Evolutionary conservation across 2,329 filamentous ascomycete species (phyloP).

Genomic region (Bimuria novae-zelandiae): DNA sequence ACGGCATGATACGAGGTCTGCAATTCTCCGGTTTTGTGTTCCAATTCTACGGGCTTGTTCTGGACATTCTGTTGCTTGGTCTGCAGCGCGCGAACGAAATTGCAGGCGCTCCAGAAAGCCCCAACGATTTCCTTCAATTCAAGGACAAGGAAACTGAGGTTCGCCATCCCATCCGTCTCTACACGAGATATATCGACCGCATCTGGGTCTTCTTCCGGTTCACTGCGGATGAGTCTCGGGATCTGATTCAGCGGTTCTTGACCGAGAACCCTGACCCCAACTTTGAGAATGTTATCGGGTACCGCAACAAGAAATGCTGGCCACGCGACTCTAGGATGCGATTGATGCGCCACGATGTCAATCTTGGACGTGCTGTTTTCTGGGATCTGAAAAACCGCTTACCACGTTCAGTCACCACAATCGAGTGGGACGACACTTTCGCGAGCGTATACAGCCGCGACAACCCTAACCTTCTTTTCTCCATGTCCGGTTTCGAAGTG

Average conservation of each 20-base stretch:
- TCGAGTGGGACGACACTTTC: constrained; percentile 99
- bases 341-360: constrained; percentile 97
- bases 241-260: constrained; percentile 95
- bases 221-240: constrained; percentile 88
- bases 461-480: constrained; percentile 95
- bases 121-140: constrained; percentile 98
- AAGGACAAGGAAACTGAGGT: constrained; percentile 90
- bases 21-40: constrained; percentile 99
- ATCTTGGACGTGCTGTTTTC: constrained; percentile 94
- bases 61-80: constrained; percentile 89
- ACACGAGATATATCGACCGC: constrained; percentile 96
- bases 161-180: constrained; percentile 93
- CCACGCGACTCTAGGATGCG: constrained; percentile 97
- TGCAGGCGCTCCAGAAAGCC: constrained; percentile 87
- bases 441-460: constrained; percentile 97
- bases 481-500: constrained; percentile 98
- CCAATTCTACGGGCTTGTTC: constrained; percentile 95
- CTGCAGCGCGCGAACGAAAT: constrained; percentile 97
- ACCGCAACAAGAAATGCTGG: constrained; percentile 99
- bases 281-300: constrained; percentile 98
- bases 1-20: constrained; percentile 95
- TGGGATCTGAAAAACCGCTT: constrained; percentile 98
- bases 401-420: constrained; percentile 91
- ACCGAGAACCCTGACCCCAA: constrained; percentile 98
- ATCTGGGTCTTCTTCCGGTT: constrained; percentile 99